Evolutionary conservation across 345 rosid species (phyloP).

Genomic region (Erysimum cheiranthoides): DNA sequence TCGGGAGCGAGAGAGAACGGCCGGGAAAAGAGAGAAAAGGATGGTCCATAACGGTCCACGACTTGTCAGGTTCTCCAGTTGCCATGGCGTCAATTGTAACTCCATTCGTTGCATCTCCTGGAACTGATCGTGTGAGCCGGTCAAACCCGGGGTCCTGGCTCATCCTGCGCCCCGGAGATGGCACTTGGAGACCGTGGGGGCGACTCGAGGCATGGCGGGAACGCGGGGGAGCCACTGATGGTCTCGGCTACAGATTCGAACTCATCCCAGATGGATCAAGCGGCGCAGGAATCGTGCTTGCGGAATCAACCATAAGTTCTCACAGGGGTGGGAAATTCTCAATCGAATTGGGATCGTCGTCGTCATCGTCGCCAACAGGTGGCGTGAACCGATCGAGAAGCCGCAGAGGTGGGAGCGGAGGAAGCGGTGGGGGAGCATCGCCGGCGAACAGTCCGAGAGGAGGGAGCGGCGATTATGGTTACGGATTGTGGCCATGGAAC

Average conservation of each 20-base stretch:
- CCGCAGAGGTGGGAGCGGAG: conserved; percentile 67
- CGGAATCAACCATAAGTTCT: conserved; percentile 70
- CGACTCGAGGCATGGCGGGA: conserved; percentile 96
- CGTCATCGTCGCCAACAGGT: conserved; percentile 31
- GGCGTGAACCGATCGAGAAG: conserved; percentile 36
- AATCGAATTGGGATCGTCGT: conserved; percentile 56
- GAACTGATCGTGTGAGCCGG: conserved; percentile 87
- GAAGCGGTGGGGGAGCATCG: conserved; percentile 57
- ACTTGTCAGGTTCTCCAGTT: conserved; percentile 88
- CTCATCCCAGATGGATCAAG: conserved; percentile 69
- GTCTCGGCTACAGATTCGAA: conserved; percentile 80
- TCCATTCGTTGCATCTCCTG: conserved; percentile 86
- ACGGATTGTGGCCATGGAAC: conserved; percentile 74
- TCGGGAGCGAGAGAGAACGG: conserved; percentile 83
- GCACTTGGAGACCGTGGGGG: conserved; percentile 96
- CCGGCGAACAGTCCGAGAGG: conserved; percentile 79
- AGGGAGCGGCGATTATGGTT: conserved; percentile 77
- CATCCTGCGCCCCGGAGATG: conserved; percentile 76
- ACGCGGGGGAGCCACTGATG: conserved; percentile 73
- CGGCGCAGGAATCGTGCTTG: conserved; percentile 69
- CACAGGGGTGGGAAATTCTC: conserved; percentile 78
- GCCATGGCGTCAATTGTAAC: conserved; percentile 85
- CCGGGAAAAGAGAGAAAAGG: conserved; percentile 82
- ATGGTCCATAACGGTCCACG: conserved; percentile 92
- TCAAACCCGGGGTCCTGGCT: conserved; percentile 94